phyloP scores from a whole-genome alignment of 352 stramenopile genomes.

The Halophytophthora batemanensis region DNA sequence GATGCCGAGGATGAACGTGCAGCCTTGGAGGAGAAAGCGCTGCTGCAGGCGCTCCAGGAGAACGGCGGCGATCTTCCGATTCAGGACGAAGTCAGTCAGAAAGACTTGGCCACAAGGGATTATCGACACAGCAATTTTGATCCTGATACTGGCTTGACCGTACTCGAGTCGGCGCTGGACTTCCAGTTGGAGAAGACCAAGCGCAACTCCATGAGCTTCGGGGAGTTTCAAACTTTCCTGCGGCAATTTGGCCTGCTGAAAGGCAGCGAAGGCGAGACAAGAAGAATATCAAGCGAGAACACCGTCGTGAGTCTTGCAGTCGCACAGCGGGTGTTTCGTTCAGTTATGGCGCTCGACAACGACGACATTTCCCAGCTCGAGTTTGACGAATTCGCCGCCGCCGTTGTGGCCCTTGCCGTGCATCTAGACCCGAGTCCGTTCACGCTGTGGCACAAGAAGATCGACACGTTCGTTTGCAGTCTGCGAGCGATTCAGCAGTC shows the following conservation, averaged over 20 bases:
- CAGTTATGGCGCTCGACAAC: slow-evolving; percentile 52
- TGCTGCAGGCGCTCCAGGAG: slow-evolving; percentile 14
- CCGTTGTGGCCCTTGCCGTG: slow-evolving; percentile 43
- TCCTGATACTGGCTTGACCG: slow-evolving; percentile 5
- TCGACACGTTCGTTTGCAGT: slow-evolving; percentile 36
- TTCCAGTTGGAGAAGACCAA: slow-evolving; percentile 57
- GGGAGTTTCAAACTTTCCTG: slow-evolving; percentile 44
- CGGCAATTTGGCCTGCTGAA: slow-evolving; percentile 26
- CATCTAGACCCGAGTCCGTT: slow-evolving; percentile 50
- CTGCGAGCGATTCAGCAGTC: slow-evolving; percentile 15
- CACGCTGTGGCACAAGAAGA: slow-evolving; percentile 45
- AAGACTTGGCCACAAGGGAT: slow-evolving; percentile 1
- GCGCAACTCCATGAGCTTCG: slow-evolving; percentile 49
- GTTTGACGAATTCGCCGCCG: slow-evolving; percentile 57
- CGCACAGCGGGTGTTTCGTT: slow-evolving; percentile 38
- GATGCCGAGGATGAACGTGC: slow-evolving; percentile 19
- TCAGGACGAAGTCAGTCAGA: background rate
- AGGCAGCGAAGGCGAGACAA: background rate
- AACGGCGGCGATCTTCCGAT: slow-evolving; percentile 1
- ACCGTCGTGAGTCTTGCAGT: slow-evolving; percentile 13
- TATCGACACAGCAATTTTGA: background rate
- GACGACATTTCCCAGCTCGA: slow-evolving; percentile 50
- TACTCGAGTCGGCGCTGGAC: slow-evolving; percentile 5
- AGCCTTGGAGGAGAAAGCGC: slow-evolving; percentile 13
- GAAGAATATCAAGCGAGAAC: background rate